A percentile compares a stretch with the other conserved stretches of the same genome.
Evolutionary conservation across 2,329 filamentous ascomycete species (phyloP).

Genomic region (Trichoderma cornu-damae): DNA sequence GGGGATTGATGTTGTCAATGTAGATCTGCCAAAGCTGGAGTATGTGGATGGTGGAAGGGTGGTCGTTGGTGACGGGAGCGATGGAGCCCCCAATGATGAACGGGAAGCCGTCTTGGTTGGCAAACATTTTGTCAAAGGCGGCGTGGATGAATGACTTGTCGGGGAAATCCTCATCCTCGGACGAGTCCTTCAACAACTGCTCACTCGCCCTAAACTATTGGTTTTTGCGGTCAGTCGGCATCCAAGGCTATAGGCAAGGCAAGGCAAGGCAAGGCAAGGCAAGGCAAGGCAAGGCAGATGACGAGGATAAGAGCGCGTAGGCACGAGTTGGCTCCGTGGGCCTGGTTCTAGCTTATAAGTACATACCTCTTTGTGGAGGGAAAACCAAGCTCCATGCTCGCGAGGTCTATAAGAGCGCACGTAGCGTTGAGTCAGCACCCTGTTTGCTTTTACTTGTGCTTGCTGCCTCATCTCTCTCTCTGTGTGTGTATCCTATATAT

Average conservation of each 20-base stretch:
- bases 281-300: background rate
- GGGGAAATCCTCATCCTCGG: slow-evolving; percentile 51
- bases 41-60: slow-evolving; percentile 54
- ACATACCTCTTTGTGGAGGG: slow-evolving; percentile 47
- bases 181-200: slow-evolving; percentile 47
- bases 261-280: too few relatives aligned
- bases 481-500: too few relatives aligned
- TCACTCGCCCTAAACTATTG: slow-evolving; percentile 48
- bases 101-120: slow-evolving; percentile 52
- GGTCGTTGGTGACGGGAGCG: slow-evolving; percentile 42
- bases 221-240: slow-evolving; percentile 13
- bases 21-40: slow-evolving; percentile 65
- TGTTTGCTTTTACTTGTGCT: background rate
- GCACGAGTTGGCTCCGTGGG: background rate
- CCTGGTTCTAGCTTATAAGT: too few relatives aligned
- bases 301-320: background rate
- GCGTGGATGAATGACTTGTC: slow-evolving; percentile 48
- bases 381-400: slow-evolving; percentile 38
- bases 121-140: slow-evolving; percentile 56
- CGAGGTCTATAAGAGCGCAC: slow-evolving; percentile 10
- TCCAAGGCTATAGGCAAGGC: too few relatives aligned
- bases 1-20: slow-evolving; percentile 62
- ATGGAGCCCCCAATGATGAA: slow-evolving; percentile 48
- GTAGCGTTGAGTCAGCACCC: background rate
- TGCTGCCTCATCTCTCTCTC: background rate